These are phyloP conservation scores for Boletus bicolor DNA, from an alignment of 768 basidiomycete genomes.

Conservation along the genomic window DNA sequence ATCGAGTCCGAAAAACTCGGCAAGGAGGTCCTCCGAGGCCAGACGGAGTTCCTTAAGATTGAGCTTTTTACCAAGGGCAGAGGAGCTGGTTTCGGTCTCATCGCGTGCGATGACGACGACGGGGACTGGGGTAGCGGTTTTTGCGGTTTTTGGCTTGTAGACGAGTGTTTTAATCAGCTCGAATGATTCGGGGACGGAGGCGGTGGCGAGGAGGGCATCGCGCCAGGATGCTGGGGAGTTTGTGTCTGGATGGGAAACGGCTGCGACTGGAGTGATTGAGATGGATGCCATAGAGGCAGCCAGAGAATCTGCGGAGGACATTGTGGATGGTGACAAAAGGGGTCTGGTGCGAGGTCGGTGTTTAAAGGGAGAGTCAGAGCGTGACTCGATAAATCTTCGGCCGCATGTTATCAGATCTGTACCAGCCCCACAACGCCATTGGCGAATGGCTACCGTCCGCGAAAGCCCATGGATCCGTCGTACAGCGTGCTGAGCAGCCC, in stretches of 20 bases:
- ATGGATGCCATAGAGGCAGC: constrained; percentile 47
- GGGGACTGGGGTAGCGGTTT: constrained; percentile 77
- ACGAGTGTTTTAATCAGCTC: constrained; percentile 85
- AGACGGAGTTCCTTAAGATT: constrained; percentile 85
- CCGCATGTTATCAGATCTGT: constrained; percentile 19
- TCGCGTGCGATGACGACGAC: constrained; percentile 86
- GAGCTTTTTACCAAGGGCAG: constrained; percentile 72
- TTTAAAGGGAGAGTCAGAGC: constrained; percentile 17
- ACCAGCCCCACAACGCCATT: constrained; percentile 8
- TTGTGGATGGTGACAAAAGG: constrained; percentile 22
- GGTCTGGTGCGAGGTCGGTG: constrained; percentile 1
- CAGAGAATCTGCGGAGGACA: constrained; percentile 36
- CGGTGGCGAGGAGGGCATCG: constrained; percentile 55
- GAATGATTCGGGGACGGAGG: constrained; percentile 54
- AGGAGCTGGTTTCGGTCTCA: constrained; percentile 77
- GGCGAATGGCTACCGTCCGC: constrained; percentile 10
- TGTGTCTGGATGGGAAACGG: constrained; percentile 57
- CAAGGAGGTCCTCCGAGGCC: constrained; percentile 81
- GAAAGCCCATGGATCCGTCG: constrained; percentile 26
- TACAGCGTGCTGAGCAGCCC: constrained; percentile 22
- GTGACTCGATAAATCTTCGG: constrained; percentile 26
- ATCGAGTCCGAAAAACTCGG: constrained; percentile 78
- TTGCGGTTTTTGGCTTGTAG: constrained; percentile 97
- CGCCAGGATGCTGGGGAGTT: constrained; percentile 77
- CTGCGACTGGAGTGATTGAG: constrained; percentile 51